Conservation (phyloP, 768 basidiomycete species). For the Leccinum imitatum region DNA sequence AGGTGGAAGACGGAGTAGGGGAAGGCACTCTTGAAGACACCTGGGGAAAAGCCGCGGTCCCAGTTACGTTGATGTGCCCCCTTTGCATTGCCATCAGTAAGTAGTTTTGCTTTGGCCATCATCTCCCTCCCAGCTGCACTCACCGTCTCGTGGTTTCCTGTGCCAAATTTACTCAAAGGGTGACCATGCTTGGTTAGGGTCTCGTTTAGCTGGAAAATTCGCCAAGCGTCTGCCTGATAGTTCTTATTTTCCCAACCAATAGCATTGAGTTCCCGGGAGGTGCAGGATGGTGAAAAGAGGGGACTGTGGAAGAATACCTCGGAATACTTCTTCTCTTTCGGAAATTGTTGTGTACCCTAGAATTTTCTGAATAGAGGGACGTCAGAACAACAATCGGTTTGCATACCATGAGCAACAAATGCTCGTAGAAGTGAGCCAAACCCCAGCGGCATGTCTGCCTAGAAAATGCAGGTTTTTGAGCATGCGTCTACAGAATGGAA, state of each 20-base stretch:
- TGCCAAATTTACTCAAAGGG: slow-evolving; percentile 90
- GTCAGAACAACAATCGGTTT: neutral
- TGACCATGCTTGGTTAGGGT: slow-evolving; percentile 76
- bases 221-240: slow-evolving; percentile 84
- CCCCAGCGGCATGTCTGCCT: slow-evolving; percentile 83
- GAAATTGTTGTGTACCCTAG: slow-evolving; percentile 81
- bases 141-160: slow-evolving; percentile 76
- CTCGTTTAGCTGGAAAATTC: slow-evolving; percentile 95
- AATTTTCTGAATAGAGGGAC: neutral
- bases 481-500: neutral
- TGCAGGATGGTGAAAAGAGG: slow-evolving; percentile 82
- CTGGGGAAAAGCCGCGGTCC: slow-evolving; percentile 40
- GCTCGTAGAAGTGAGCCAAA: slow-evolving; percentile 94
- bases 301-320: slow-evolving; percentile 94
- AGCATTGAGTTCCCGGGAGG: slow-evolving; percentile 87
- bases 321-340: slow-evolving; percentile 92
- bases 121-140: slow-evolving; percentile 58
- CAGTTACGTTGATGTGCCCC: slow-evolving; percentile 18
- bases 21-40: slow-evolving; percentile 57
- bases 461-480: slow-evolving; percentile 4
- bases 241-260: slow-evolving; percentile 98
- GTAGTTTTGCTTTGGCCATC: slow-evolving; percentile 49
- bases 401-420: slow-evolving; percentile 91
- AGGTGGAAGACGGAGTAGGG: slow-evolving; percentile 56
- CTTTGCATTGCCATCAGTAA: slow-evolving; percentile 24